phyloP scores from a whole-genome alignment of 192 early-diverging fungal species.

The Backusella sp. region DNA sequence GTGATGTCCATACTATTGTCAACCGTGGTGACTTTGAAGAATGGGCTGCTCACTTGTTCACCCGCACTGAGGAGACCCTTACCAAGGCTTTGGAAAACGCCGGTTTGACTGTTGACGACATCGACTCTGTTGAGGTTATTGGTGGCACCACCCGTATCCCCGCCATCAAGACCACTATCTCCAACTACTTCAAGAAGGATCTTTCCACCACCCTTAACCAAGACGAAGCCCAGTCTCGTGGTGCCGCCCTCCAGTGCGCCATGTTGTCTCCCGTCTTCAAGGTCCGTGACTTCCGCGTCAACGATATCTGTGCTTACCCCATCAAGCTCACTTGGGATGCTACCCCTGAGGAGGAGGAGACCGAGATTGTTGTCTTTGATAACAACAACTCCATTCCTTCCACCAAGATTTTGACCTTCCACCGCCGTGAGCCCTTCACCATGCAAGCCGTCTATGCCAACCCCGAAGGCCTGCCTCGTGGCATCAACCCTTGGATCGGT shows the following conservation, averaged over 20 bases:
- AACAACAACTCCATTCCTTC: slow-evolving; percentile 85
- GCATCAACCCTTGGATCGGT: slow-evolving; percentile 80
- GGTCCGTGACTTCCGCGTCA: slow-evolving; percentile 93
- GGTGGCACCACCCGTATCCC: slow-evolving; percentile 95
- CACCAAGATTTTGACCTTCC: slow-evolving; percentile 91
- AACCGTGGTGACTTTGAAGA: slow-evolving; percentile 85
- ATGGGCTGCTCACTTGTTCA: slow-evolving; percentile 69
- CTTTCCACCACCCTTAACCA: slow-evolving; percentile 94
- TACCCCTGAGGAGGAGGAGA: slow-evolving; percentile 72
- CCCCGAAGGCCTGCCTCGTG: slow-evolving; percentile 68
- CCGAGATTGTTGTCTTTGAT: slow-evolving; percentile 84
- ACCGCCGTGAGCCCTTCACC: slow-evolving; percentile 81
- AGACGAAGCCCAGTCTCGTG: slow-evolving; percentile 96
- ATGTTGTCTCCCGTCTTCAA: slow-evolving; percentile 97
- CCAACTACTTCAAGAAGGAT: slow-evolving; percentile 87
- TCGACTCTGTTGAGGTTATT: slow-evolving; percentile 93
- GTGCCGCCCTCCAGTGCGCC: slow-evolving; percentile 95
- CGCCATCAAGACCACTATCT: slow-evolving; percentile 85
- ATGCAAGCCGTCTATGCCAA: slow-evolving; percentile 79
- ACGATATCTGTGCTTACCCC: slow-evolving; percentile 88
- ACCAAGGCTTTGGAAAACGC: slow-evolving; percentile 75
- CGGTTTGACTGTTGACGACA: slow-evolving; percentile 72
- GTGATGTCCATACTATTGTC: slow-evolving; percentile 86
- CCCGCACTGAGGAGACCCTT: slow-evolving; percentile 71
- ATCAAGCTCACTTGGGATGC: slow-evolving; percentile 89